A percentile compares a stretch with the other conserved stretches of the same genome.
These are phyloP conservation scores for Backusella liffmaniae DNA, from an alignment of 192 early-diverging fungal species.

Conservation along the genomic window DNA sequence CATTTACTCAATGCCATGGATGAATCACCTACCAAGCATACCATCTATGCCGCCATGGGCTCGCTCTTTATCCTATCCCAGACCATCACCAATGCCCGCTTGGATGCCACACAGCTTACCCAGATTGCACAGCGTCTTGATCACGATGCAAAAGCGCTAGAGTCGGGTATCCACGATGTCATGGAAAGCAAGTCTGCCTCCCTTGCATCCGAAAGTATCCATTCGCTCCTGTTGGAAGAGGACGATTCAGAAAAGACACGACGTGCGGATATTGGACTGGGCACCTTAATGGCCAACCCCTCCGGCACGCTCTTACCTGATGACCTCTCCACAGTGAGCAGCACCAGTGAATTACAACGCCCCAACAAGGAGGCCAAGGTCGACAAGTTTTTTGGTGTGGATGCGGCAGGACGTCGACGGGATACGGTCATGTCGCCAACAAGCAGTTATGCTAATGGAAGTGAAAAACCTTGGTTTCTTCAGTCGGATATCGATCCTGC, in stretches of 20 bases:
- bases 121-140: not conserved
- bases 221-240: not conserved
- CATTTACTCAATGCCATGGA: slow-evolving; percentile 29
- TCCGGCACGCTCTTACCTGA: not conserved
- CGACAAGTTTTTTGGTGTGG: slow-evolving; percentile 62
- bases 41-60: slow-evolving; percentile 31
- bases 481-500: slow-evolving; percentile 57
- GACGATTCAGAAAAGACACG: not conserved
- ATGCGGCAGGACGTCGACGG: slow-evolving; percentile 26
- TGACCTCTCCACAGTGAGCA: not conserved
- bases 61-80: slow-evolving; percentile 27
- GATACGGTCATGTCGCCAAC: slow-evolving; percentile 13
- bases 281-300: slow-evolving; percentile 1
- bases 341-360: not conserved
- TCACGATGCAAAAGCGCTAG: not conserved
- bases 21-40: slow-evolving; percentile 13
- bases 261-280: not conserved
- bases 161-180: not conserved
- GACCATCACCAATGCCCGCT: slow-evolving; percentile 23
- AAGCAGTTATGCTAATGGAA: not conserved
- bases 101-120: not conserved
- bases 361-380: slow-evolving; percentile 40
- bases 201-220: not conserved
- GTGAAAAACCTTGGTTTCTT: slow-evolving; percentile 53
- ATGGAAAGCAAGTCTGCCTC: not conserved